Conservation (phyloP, 768 basidiomycete genomes). For the Calocera cornea region DNA sequence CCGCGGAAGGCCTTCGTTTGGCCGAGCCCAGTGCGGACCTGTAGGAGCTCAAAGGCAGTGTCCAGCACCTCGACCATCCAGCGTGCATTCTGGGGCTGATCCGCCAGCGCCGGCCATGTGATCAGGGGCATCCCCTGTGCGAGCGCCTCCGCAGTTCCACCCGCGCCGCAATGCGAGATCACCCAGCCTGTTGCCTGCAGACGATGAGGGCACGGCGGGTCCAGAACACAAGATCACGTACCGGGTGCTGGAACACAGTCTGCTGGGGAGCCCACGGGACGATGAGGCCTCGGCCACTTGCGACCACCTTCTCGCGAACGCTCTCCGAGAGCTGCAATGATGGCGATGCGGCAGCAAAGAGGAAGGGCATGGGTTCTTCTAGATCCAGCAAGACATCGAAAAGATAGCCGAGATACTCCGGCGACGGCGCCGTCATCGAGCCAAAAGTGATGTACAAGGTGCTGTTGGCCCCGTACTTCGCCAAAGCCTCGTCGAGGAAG, state of each 20-base stretch:
- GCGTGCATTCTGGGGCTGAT: background rate
- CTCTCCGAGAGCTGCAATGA: slow-evolving; percentile 13
- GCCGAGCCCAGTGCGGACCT: background rate
- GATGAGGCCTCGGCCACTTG: slow-evolving; percentile 16
- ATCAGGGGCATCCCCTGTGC: background rate
- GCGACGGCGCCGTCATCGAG: background rate
- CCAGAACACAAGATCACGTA: slow-evolving; percentile 4
- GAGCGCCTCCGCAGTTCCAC: background rate
- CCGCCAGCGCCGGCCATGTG: background rate
- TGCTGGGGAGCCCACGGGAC: slow-evolving; percentile 21
- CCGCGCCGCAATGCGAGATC: background rate
- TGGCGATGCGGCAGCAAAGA: slow-evolving; percentile 9
- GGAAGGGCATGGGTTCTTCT: background rate
- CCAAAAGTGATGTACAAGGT: background rate
- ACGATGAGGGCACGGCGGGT: background rate
- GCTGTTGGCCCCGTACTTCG: background rate
- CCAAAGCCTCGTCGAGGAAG: background rate
- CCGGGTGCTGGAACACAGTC: slow-evolving; percentile 17
- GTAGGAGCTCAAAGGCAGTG: background rate
- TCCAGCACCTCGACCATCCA: background rate
- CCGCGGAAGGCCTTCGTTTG: background rate
- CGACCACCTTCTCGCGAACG: slow-evolving; percentile 11
- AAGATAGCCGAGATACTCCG: background rate
- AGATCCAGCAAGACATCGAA: background rate
- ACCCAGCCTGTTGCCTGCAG: background rate